phyloP scores from a whole-genome alignment of 306 rosid genomes.

The Sphenostylis stenocarpa region DNA sequence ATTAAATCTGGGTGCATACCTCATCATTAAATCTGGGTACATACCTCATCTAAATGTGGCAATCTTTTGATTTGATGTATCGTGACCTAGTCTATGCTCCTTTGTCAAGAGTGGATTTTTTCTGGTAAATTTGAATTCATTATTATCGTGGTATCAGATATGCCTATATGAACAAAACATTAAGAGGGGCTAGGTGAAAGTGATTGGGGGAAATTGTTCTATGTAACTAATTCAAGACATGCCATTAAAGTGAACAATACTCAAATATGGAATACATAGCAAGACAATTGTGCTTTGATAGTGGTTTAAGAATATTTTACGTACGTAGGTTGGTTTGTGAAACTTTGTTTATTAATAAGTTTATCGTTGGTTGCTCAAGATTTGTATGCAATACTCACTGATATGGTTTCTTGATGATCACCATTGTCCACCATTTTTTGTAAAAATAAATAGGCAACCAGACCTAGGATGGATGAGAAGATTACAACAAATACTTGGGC shows the following conservation, averaged over 20 bases:
- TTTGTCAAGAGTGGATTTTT: not conserved
- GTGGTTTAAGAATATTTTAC: not conserved
- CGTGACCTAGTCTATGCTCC: slow-evolving; percentile 16
- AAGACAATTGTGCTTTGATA: slow-evolving; percentile 20
- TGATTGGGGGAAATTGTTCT: slow-evolving; percentile 14
- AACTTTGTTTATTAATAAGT: not conserved
- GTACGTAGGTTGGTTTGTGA: slow-evolving; percentile 18
- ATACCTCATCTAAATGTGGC: not conserved
- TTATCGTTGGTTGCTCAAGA: slow-evolving; percentile 5
- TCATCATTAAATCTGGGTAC: not conserved
- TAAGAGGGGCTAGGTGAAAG: not conserved
- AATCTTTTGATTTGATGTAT: slow-evolving; percentile 22
- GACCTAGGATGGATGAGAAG: slow-evolving; percentile 96
- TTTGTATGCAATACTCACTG: not conserved
- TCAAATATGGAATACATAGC: slow-evolving; percentile 6
- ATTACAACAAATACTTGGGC: slow-evolving; percentile 88
- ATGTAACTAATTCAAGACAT: slow-evolving; percentile 8
- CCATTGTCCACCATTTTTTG: slow-evolving; percentile 25
- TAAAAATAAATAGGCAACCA: slow-evolving; percentile 76
- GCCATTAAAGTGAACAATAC: slow-evolving; percentile 16
- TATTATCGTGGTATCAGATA: not conserved
- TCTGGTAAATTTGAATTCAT: not conserved
- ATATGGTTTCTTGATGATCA: slow-evolving; percentile 14
- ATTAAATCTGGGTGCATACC: not conserved
- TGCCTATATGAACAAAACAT: slow-evolving; percentile 19